Conservation (phyloP, 2,329 filamentous ascomycete genomes). For the Blastomyces gilchristii region DNA sequence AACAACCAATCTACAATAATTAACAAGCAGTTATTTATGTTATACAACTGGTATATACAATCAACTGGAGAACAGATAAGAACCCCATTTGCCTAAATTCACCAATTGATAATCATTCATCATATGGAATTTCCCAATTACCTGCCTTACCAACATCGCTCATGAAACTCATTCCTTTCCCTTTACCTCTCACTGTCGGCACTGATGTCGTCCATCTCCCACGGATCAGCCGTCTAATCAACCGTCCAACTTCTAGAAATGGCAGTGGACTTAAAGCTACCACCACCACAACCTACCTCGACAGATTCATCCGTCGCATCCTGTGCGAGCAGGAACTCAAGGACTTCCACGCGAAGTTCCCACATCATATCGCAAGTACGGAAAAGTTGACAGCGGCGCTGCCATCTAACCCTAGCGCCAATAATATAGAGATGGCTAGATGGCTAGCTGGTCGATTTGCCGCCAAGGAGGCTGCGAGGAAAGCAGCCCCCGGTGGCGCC, state of each 20-base stretch:
- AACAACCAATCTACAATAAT: neutral
- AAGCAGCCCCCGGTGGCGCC: slow-evolving; percentile 50
- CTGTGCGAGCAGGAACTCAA: slow-evolving; percentile 31
- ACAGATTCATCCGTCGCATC: slow-evolving; percentile 32
- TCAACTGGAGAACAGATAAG: neutral
- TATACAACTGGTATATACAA: neutral
- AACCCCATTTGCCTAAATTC: neutral
- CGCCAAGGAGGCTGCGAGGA: slow-evolving; percentile 61
- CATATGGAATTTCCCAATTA: neutral
- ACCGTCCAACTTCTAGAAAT: slow-evolving; percentile 26
- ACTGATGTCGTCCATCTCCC: slow-evolving; percentile 66
- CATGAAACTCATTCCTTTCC: slow-evolving; percentile 43
- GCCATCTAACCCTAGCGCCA: neutral
- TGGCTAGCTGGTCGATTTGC: slow-evolving; percentile 50
- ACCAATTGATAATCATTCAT: neutral
- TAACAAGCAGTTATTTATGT: neutral
- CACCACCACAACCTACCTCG: slow-evolving; percentile 18
- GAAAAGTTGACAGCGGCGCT: neutral
- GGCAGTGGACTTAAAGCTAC: slow-evolving; percentile 6
- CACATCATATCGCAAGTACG: slow-evolving; percentile 23
- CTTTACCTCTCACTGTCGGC: slow-evolving; percentile 58
- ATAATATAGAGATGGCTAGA: slow-evolving; percentile 28
- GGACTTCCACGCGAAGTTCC: slow-evolving; percentile 31
- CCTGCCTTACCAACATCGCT: neutral
- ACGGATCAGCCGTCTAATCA: slow-evolving; percentile 53